Percentiles rank a stretch among this genome's conserved stretches.
These are phyloP conservation scores for Chrysoporthe deuterocubensis DNA, from an alignment of 2,329 filamentous ascomycete species.

Conservation along the genomic window DNA sequence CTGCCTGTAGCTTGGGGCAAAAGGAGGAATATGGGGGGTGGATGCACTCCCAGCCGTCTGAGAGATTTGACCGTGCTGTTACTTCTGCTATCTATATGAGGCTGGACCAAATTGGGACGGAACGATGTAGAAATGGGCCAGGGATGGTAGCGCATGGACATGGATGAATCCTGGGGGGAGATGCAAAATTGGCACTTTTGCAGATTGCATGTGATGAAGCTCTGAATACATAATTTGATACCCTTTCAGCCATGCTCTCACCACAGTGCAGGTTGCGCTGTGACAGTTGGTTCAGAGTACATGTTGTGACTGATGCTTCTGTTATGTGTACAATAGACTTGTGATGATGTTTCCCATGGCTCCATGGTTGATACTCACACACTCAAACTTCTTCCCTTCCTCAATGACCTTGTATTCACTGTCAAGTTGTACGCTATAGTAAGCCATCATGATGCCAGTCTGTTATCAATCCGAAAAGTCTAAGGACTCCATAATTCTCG, in stretches of 20 bases:
- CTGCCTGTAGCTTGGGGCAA: background rate
- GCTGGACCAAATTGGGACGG: background rate
- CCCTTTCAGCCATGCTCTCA: background rate
- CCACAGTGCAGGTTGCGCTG: background rate
- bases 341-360: background rate
- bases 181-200: background rate
- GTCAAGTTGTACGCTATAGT: background rate
- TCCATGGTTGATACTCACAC: background rate
- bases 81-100: background rate
- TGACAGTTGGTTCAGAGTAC: background rate
- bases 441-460: background rate
- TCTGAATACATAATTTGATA: slow-evolving; percentile 2
- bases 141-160: background rate
- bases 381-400: background rate
- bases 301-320: background rate
- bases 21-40: background rate
- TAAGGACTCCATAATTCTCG: too few species aligned
- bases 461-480: background rate
- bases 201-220: background rate
- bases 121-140: background rate
- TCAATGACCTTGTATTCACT: background rate
- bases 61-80: background rate
- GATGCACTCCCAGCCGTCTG: background rate
- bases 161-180: background rate
- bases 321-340: too few species aligned